Evolutionary conservation across 2,329 filamentous ascomycete species (phyloP), one percentile per base, ranked within the genome.

Genomic region (Parastagonospora nodorum): DNA sequence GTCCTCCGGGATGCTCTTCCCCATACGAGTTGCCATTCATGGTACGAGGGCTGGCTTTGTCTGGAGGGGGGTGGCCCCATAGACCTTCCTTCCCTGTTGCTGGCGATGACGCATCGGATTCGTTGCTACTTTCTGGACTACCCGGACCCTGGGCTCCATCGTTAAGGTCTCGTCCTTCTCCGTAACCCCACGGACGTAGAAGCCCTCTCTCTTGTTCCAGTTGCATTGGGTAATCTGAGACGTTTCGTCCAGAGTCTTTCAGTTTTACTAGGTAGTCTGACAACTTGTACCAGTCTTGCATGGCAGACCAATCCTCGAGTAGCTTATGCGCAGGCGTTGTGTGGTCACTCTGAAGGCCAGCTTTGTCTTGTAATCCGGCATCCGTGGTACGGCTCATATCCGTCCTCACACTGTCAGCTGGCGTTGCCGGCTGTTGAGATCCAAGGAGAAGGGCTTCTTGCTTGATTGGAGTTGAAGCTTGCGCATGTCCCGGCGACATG

Each of bases 281-380:
- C 8, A 57, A 75, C 58, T 88, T 84, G 48, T 84, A 83, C 24
- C 86, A 80, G 45, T 81, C 80, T 29, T 79, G 77, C 64, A 70
- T 68, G 8, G 63, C 78, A 48, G 30, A 90, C 85, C 67, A 97
- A 68, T 55, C 81, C 75, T 67, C 80, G 75, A 97, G 77, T 14
- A 97, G 78, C 55, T 92, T 84, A 43, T 94, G 90, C 1, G 92
- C 92, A n/a, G 91, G 85, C 0, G 92, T 97, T 0, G 90, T 95
- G 67, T 97, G 93, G 60, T 96, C 90, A 27, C 87, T 84, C 1
- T 91, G 89, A 48, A 96, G 89, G n/a, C 68, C 69, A 8, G 47
- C 57, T 41, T 60, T 67, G 16, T 69, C 66, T 41, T 67, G 63
- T 6, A 56, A 50, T 19, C 45, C 43, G 2, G 45, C 48, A 14